phyloP scores from a whole-genome alignment of 192 early-diverging fungal species.

The Chytriomyces sp. region DNA sequence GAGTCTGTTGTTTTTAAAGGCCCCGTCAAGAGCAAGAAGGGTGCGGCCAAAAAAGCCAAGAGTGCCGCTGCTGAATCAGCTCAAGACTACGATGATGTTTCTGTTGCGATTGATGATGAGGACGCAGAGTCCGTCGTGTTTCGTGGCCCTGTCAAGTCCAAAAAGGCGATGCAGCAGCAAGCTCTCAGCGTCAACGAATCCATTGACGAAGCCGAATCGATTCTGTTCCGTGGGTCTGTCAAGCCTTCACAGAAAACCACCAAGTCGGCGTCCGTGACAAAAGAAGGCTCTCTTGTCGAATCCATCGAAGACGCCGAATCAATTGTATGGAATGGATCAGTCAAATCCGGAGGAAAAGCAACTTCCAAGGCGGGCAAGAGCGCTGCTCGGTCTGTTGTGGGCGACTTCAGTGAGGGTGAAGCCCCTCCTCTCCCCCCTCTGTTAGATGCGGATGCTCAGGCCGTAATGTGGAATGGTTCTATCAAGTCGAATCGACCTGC shows the following conservation, averaged over 20 bases:
- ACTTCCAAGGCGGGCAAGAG: not conserved
- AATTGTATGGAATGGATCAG: conserved; percentile 14
- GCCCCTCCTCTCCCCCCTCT: too few species aligned
- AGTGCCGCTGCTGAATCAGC: too few species aligned
- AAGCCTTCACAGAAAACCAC: not conserved
- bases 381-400: not conserved
- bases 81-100: too few species aligned
- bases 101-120: conserved; percentile 23
- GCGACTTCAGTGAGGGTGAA: too few species aligned
- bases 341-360: too few species aligned
- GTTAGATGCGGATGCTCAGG: too few species aligned
- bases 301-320: not conserved
- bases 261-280: not conserved
- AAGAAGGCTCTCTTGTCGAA: not conserved
- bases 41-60: too few species aligned
- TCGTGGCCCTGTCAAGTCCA: conserved; percentile 25
- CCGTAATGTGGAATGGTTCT: too few species aligned
- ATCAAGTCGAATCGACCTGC: too few species aligned
- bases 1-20: conserved; percentile 28
- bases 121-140: conserved; percentile 15
- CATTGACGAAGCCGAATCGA: not conserved
- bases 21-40: conserved; percentile 17
- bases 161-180: conserved; percentile 4
- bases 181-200: conserved; percentile 3
- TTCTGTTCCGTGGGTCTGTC: not conserved